Percentiles rank a stretch among this genome's conserved stretches.
Conservation (phyloP, 345 rosid species). For the Dipteronia sinensis region DNA sequence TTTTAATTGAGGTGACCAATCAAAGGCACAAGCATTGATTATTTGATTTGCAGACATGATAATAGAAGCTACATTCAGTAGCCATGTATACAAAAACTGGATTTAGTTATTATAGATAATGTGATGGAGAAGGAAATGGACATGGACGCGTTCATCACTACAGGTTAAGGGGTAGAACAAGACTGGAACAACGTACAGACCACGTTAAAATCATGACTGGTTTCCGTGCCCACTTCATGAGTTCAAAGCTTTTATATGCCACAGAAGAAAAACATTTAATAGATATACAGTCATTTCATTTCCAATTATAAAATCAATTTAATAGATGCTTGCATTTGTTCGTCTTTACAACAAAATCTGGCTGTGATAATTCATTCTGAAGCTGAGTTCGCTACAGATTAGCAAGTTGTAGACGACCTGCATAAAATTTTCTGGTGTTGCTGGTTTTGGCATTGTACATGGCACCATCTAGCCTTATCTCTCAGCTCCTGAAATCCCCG, state of each 20-base stretch:
- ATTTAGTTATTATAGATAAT: not conserved
- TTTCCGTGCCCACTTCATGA: not conserved
- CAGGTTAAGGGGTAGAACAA: not conserved
- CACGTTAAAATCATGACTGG: too few relatives aligned
- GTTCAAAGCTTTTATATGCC: not conserved
- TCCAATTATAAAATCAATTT: conserved; percentile 11
- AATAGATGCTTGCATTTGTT: conserved; percentile 18
- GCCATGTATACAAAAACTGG: not conserved
- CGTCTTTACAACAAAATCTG: conserved; percentile 32
- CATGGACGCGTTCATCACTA: too few relatives aligned
- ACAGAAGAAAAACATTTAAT: not conserved
- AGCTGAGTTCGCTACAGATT: conserved; percentile 75
- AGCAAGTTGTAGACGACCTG: conserved; percentile 60
- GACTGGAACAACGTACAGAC: not conserved
- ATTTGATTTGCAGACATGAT: not conserved
- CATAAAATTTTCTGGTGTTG: conserved; percentile 60
- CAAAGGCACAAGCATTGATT: not conserved
- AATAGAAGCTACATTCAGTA: not conserved
- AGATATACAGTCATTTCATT: not conserved
- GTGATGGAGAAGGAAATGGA: too few relatives aligned
- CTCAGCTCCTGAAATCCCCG: conserved; percentile 92
- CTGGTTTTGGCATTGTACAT: conserved; percentile 71
- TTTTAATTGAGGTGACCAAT: not conserved
- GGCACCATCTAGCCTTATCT: conserved; percentile 85
- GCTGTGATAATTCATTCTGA: conserved; percentile 27